A percentile compares a stretch with the other conserved stretches of the same genome.
These are phyloP conservation scores for Dendryphion nanum DNA, from an alignment of 2,329 filamentous ascomycete genomes.

Conservation along the genomic window DNA sequence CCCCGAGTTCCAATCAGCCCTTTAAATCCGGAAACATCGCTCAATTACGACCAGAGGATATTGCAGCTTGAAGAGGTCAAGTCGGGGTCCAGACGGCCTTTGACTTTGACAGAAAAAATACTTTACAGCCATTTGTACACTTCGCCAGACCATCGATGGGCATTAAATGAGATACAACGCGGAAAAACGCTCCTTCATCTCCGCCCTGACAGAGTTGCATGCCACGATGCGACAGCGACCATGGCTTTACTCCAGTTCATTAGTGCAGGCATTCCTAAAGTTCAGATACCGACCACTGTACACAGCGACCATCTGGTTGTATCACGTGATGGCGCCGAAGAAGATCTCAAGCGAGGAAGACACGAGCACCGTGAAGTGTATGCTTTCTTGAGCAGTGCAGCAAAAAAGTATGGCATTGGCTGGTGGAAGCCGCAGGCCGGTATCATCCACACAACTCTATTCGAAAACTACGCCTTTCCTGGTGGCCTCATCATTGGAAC, in stretches of 20 bases:
- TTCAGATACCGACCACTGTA: slow-evolving; percentile 40
- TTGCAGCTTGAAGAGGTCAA: slow-evolving; percentile 10
- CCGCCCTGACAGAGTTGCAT: slow-evolving; percentile 42
- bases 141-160: slow-evolving; percentile 15
- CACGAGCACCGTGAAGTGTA: slow-evolving; percentile 40
- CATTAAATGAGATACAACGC: slow-evolving; percentile 28
- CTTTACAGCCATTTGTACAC: slow-evolving; percentile 40
- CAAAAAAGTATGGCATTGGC: slow-evolving; percentile 41
- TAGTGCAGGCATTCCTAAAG: slow-evolving; percentile 40
- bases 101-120: slow-evolving; percentile 42
- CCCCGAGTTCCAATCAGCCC: slow-evolving; percentile 12
- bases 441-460: slow-evolving; percentile 40
- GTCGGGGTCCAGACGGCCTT: slow-evolving; percentile 16
- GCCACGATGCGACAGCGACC: slow-evolving; percentile 45
- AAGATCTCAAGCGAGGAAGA: slow-evolving; percentile 26
- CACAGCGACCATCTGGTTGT: slow-evolving; percentile 44
- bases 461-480: slow-evolving; percentile 42
- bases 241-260: slow-evolving; percentile 47
- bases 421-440: slow-evolving; percentile 22
- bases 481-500: slow-evolving; percentile 39
- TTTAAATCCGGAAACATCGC: slow-evolving; percentile 6
- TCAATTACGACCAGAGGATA: slow-evolving; percentile 11
- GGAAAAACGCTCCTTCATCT: slow-evolving; percentile 41
- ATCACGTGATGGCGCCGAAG: slow-evolving; percentile 31
- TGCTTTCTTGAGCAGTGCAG: slow-evolving; percentile 38